Evolutionary conservation across 2,329 filamentous ascomycete species (phyloP).

Genomic region (Hyphodiscus sp.): DNA sequence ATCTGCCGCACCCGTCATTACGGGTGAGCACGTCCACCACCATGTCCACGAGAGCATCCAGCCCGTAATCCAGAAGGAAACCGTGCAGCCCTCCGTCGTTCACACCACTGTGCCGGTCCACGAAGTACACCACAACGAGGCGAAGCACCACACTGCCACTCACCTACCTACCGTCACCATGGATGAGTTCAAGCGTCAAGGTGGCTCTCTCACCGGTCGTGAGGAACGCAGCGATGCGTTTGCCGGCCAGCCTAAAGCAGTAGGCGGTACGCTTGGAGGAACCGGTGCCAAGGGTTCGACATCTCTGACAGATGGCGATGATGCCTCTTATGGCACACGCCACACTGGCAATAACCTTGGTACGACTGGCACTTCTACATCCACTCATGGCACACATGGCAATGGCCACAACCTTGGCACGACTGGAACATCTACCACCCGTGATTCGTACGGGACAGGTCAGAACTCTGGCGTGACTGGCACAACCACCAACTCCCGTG

Average conservation of each 20-base stretch:
- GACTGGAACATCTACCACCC: constrained; percentile 2
- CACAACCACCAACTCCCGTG: not conserved
- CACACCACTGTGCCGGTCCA: constrained; percentile 69
- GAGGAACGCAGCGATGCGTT: constrained; percentile 53
- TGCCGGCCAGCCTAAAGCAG: constrained; percentile 51
- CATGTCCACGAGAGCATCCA: constrained; percentile 47
- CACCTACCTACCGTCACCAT: constrained; percentile 58
- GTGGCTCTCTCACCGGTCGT: constrained; percentile 47
- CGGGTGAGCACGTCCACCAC: constrained; percentile 59
- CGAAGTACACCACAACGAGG: constrained; percentile 61
- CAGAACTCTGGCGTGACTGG: not conserved
- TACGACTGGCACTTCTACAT: not conserved
- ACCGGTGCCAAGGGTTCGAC: constrained; percentile 23
- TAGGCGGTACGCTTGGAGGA: constrained; percentile 29
- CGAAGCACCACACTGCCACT: constrained; percentile 59
- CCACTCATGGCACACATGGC: too few species aligned
- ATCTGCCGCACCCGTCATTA: constrained; percentile 41
- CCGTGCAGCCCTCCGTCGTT: constrained; percentile 58
- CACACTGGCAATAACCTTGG: not conserved
- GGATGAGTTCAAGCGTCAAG: constrained; percentile 52
- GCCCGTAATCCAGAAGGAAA: constrained; percentile 64
- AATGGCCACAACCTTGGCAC: constrained; percentile 1
- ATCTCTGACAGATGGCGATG: constrained; percentile 23
- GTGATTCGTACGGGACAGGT: too few species aligned
- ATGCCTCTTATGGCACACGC: constrained; percentile 5